Evolutionary conservation across 2,329 filamentous ascomycete genomes (phyloP).

Genomic region (Massarina eburnea): DNA sequence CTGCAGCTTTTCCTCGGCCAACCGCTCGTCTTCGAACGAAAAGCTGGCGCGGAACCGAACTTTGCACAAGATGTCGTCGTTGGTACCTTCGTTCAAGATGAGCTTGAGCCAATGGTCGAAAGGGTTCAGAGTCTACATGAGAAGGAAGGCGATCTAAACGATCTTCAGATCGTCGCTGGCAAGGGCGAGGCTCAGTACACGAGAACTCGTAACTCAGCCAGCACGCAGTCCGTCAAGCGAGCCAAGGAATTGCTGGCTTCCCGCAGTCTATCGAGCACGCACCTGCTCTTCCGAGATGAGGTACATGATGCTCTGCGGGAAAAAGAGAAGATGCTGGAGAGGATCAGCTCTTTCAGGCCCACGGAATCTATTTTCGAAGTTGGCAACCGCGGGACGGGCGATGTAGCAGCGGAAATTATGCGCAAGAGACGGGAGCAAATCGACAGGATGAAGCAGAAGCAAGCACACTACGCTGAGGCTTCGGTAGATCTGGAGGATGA

Average conservation of each 20-base stretch:
- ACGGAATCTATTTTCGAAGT: constrained; percentile 97
- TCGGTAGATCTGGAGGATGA: neutral
- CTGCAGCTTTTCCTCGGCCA: constrained; percentile 93
- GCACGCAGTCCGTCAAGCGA: constrained; percentile 84
- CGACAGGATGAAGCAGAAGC: constrained; percentile 55
- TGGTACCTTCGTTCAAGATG: constrained; percentile 71
- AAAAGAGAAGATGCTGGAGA: constrained; percentile 82
- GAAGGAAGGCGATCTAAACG: constrained; percentile 72
- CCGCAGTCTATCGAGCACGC: constrained; percentile 71
- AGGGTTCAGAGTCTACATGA: constrained; percentile 78
- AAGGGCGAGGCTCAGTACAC: constrained; percentile 95
- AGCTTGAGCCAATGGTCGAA: constrained; percentile 75
- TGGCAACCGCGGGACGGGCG: constrained; percentile 65
- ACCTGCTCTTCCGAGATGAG: constrained; percentile 70
- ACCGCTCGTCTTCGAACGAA: constrained; percentile 74
- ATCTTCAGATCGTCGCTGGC: constrained; percentile 70
- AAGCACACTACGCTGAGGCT: constrained; percentile 30
- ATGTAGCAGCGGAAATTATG: constrained; percentile 74
- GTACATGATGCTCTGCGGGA: constrained; percentile 66
- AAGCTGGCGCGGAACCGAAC: constrained; percentile 59
- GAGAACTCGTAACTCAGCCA: constrained; percentile 86
- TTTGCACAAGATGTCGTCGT: constrained; percentile 84
- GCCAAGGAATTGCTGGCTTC: constrained; percentile 75
- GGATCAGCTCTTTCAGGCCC: constrained; percentile 85
- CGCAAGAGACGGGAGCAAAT: constrained; percentile 70